These are phyloP conservation scores for Polychytrium aggregatum DNA, from an alignment of 192 early-diverging fungal species.

Conservation along the genomic window DNA sequence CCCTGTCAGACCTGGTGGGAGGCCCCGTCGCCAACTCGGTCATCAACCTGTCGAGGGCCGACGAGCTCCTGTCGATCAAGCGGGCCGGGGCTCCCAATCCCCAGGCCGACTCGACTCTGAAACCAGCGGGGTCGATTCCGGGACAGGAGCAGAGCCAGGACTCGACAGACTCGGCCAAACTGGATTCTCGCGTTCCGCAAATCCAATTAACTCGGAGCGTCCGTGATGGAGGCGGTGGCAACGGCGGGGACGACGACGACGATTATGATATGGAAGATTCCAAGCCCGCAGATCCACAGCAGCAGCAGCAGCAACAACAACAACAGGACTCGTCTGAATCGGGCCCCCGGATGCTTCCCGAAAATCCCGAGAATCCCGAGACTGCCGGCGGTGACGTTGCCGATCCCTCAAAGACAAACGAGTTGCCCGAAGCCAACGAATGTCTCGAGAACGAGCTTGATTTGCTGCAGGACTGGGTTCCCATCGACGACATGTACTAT, in stretches of 20 bases:
- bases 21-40: conserved; percentile 18
- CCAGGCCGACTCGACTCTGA: background rate
- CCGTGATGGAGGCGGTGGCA: conserved; percentile 17
- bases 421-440: no score
- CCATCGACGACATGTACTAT: conserved; percentile 54
- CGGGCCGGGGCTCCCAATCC: background rate
- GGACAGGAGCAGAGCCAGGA: background rate
- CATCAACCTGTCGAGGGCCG: conserved; percentile 7
- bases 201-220: conserved; percentile 28
- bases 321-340: background rate
- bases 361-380: no score
- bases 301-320: conserved; percentile 4
- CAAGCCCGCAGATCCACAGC: background rate
- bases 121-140: background rate
- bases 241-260: conserved; percentile 30
- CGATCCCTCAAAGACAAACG: no score
- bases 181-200: conserved; percentile 10
- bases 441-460: no score
- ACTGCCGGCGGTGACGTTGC: no score
- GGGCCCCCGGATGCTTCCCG: no score
- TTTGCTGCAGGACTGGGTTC: conserved; percentile 16
- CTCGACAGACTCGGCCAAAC: background rate
- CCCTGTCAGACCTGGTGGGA: conserved; percentile 37
- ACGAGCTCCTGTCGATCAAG: background rate
- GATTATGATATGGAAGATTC: conserved; percentile 15